phyloP scores from a whole-genome alignment of 2,329 filamentous ascomycete genomes.

The Xylariaceae sp. region DNA sequence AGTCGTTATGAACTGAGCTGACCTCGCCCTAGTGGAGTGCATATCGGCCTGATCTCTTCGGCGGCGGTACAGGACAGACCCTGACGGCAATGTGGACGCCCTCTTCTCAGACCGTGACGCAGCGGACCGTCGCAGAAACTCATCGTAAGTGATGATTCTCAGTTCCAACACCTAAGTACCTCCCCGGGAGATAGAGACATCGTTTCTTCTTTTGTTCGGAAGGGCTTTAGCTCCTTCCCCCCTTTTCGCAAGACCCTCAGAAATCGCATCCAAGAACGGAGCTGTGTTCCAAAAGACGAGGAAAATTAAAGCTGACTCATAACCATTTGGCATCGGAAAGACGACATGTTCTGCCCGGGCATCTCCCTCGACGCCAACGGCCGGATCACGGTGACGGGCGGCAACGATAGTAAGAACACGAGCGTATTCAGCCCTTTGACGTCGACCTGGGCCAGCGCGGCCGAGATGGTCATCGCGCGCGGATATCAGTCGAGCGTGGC shows the following conservation, averaged over 20 bases:
- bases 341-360: slow-evolving; percentile 54
- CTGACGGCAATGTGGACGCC: slow-evolving; percentile 19
- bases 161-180: too few relatives aligned
- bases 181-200: too few relatives aligned
- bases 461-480: slow-evolving; percentile 41
- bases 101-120: slow-evolving; percentile 22
- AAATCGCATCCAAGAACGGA: too few relatives aligned
- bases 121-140: slow-evolving; percentile 35
- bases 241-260: too few relatives aligned
- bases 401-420: slow-evolving; percentile 42
- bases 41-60: slow-evolving; percentile 17
- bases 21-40: slow-evolving; percentile 23
- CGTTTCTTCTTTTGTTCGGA: too few relatives aligned
- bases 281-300: not conserved
- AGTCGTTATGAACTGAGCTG: too few relatives aligned
- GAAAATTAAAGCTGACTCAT: slow-evolving; percentile 21
- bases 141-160: slow-evolving; percentile 18
- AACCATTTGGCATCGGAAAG: too few relatives aligned
- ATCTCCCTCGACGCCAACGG: slow-evolving; percentile 45
- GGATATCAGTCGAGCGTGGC: slow-evolving; percentile 50
- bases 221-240: too few relatives aligned
- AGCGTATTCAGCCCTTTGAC: slow-evolving; percentile 41
- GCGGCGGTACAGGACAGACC: slow-evolving; percentile 17
- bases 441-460: slow-evolving; percentile 34
- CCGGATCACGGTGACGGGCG: slow-evolving; percentile 48